Base-by-base conservation (phyloP, 208 protist genomes). In the Wallacemonas sp. region DNA sequence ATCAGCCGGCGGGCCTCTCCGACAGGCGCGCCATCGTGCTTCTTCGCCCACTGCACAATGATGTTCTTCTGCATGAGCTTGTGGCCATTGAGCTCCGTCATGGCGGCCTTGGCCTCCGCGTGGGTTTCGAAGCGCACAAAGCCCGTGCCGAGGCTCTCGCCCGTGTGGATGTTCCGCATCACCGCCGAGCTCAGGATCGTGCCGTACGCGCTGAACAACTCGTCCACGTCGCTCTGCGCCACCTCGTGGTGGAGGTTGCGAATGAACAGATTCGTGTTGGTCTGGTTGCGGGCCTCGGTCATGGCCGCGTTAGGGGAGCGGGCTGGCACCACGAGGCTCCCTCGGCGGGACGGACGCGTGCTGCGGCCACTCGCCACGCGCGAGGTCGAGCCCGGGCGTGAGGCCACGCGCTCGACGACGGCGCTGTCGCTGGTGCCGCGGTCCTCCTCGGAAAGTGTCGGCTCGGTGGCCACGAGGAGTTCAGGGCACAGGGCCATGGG, bases 161-260 rank as follows among this genome's bases (percentile, higher is more conserved):
- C 86, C 0, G 78, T 87, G 64, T 88, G 78, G 46, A 84, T 88
- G 70, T 88, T 77, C n/a, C 78, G 76, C 84, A 90, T 90, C n/a
- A 90, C 68, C 4, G 74, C 75, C 20, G 78, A 76, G 23, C 69
- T 76, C 8, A 86, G 32, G 31, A 91, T 87, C 7, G 67, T 80
- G 36, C 81, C 85, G 33, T 64, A 84, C 26, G 62, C 61, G 3
- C 49, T n/a, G 59, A 90, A 90, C 11, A 81, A 63, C 1, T 18
- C 28, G 39, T 79, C 74, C 16, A 91, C 65, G 16, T 73, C 72
- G 5, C 50, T n/a, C 52, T 89, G 74, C 25, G 73, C 68, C 8
- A 86, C 57, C 3, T 49, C 52, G 2, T 36, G 11, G 42, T 70
- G 61, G 18, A 91, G 61, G 67, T 81, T 80, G 39, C 81, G 76